Conservation (phyloP, 2,329 filamentous ascomycete genomes). For the Periconia digitata region DNA sequence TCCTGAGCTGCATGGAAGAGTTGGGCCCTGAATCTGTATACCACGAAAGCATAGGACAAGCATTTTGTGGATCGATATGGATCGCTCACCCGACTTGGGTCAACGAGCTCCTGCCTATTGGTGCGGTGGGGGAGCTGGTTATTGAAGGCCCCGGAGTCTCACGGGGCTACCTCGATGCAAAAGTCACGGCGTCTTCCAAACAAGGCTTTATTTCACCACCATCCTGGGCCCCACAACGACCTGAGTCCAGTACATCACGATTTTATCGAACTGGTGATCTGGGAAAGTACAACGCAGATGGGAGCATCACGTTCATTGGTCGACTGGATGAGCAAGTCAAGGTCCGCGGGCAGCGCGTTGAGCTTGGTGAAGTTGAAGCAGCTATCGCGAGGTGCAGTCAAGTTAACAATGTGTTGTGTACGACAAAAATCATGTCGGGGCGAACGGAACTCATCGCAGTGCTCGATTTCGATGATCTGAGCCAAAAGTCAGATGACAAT, state of each 20-base stretch:
- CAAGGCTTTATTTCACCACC: slow-evolving; percentile 11
- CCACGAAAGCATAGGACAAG: too few relatives aligned
- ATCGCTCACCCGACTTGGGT: too few relatives aligned
- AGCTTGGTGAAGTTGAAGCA: slow-evolving; percentile 26
- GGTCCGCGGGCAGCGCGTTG: slow-evolving; percentile 28
- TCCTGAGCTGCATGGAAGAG: too few relatives aligned
- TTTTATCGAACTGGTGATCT: slow-evolving; percentile 28
- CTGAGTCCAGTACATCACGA: slow-evolving; percentile 3
- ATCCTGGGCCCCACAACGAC: too few relatives aligned
- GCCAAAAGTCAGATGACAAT: too few relatives aligned
- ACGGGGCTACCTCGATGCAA: slow-evolving; percentile 25
- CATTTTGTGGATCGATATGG: too few relatives aligned
- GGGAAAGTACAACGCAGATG: slow-evolving; percentile 16
- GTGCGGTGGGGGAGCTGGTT: slow-evolving; percentile 23
- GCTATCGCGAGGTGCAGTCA: not conserved
- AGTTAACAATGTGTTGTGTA: not conserved
- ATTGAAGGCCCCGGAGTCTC: slow-evolving; percentile 24
- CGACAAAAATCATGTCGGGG: not conserved
- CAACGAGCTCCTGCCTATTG: slow-evolving; percentile 14
- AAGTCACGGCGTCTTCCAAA: slow-evolving; percentile 17
- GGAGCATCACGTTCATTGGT: slow-evolving; percentile 22
- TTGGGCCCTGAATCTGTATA: too few relatives aligned
- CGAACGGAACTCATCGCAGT: not conserved
- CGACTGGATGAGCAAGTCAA: slow-evolving; percentile 35
- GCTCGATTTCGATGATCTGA: too few relatives aligned